Conservation (phyloP, 768 basidiomycete species). For the Gloeophyllum trabeum region DNA sequence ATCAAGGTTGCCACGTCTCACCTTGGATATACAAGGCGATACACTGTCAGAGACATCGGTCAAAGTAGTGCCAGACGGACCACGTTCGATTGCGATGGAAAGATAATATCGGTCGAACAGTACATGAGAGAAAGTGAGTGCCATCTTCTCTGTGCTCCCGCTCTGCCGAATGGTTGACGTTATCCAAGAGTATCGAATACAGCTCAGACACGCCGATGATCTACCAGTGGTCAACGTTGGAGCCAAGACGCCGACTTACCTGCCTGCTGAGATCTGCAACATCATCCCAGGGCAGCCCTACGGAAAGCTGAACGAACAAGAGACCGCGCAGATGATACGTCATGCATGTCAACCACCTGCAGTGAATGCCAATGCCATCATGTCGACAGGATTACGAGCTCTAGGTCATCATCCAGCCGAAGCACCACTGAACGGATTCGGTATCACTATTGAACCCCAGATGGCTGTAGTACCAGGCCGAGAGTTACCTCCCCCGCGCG, state of each 20-base stretch:
- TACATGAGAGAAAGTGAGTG: slow-evolving; percentile 56
- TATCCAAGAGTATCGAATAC: slow-evolving; percentile 45
- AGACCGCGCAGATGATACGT: slow-evolving; percentile 62
- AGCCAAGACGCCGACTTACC: slow-evolving; percentile 21
- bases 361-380: slow-evolving; percentile 46
- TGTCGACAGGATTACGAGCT: slow-evolving; percentile 40
- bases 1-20: slow-evolving; percentile 49
- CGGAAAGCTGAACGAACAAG: slow-evolving; percentile 47
- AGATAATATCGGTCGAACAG: slow-evolving; percentile 43
- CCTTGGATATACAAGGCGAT: slow-evolving; percentile 46
- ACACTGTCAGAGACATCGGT: slow-evolving; percentile 21
- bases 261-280: slow-evolving; percentile 66
- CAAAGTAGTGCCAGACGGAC: slow-evolving; percentile 30
- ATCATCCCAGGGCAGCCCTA: slow-evolving; percentile 50
- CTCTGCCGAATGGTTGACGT: slow-evolving; percentile 2
- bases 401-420: slow-evolving; percentile 38
- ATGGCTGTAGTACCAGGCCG: slow-evolving; percentile 61
- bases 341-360: slow-evolving; percentile 54
- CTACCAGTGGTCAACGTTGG: slow-evolving; percentile 25
- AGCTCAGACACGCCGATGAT: slow-evolving; percentile 26
- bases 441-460: slow-evolving; percentile 36
- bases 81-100: slow-evolving; percentile 48
- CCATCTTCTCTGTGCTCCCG: slow-evolving; percentile 2
- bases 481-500: slow-evolving; percentile 44
- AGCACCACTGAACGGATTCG: slow-evolving; percentile 36